These are phyloP conservation scores for Tolypocladium guangdongense DNA, from an alignment of 2,329 filamentous ascomycete genomes.

Conservation along the genomic window DNA sequence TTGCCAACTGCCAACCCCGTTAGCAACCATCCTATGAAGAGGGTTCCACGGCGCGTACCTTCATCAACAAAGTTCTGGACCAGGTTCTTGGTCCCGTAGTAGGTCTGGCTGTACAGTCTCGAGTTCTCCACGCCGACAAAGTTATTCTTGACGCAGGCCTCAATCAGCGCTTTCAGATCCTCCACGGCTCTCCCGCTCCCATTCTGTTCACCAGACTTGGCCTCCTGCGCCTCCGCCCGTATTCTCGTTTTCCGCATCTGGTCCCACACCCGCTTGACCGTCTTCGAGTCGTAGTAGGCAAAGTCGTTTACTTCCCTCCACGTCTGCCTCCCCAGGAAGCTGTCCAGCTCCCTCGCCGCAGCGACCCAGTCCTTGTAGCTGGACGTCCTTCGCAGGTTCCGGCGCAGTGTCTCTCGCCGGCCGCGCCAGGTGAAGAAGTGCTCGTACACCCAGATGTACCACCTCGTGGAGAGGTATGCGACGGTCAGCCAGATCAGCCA, in stretches of 20 bases:
- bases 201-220: slow-evolving; percentile 18
- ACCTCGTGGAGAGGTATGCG: slow-evolving; percentile 67
- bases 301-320: slow-evolving; percentile 74
- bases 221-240: slow-evolving; percentile 43
- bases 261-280: slow-evolving; percentile 63
- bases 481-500: slow-evolving; percentile 67
- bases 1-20: slow-evolving; percentile 41
- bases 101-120: slow-evolving; percentile 91
- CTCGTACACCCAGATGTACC: slow-evolving; percentile 91
- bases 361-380: slow-evolving; percentile 77
- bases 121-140: slow-evolving; percentile 93
- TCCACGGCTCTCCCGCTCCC: slow-evolving; percentile 47
- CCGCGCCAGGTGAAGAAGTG: slow-evolving; percentile 86
- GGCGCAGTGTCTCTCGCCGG: slow-evolving; percentile 57
- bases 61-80: slow-evolving; percentile 88
- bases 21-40: not conserved
- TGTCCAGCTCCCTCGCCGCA: slow-evolving; percentile 69
- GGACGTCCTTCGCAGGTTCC: slow-evolving; percentile 57
- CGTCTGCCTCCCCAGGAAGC: slow-evolving; percentile 64
- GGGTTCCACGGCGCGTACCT: slow-evolving; percentile 30
- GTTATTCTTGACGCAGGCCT: slow-evolving; percentile 94
- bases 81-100: slow-evolving; percentile 92
- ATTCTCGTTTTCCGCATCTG: slow-evolving; percentile 60
- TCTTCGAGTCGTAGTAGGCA: slow-evolving; percentile 81
- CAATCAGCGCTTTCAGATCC: slow-evolving; percentile 65